Evolutionary conservation across 2,329 filamentous ascomycete species (phyloP).

Genomic region (Alternaria brassicae): DNA sequence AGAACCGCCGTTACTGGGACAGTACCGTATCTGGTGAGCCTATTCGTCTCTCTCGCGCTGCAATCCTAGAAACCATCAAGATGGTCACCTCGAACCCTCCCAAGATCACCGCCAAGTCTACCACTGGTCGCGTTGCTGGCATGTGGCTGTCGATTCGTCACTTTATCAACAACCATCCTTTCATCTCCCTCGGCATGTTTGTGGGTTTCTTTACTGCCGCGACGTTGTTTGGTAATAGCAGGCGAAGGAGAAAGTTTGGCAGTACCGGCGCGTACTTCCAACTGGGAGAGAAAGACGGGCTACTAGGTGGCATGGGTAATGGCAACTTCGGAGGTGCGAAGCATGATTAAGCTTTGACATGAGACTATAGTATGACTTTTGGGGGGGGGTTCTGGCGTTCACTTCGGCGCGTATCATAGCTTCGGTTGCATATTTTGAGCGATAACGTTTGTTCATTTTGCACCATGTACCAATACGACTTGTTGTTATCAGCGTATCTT

Average conservation of each 20-base stretch:
- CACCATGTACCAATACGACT: neutral
- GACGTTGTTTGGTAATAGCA: slow-evolving; percentile 46
- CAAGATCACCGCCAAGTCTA: slow-evolving; percentile 77
- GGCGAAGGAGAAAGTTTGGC: slow-evolving; percentile 54
- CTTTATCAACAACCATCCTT: slow-evolving; percentile 54
- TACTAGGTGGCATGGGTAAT: slow-evolving; percentile 63
- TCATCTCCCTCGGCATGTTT: slow-evolving; percentile 61
- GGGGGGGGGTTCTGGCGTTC: slow-evolving; percentile 2
- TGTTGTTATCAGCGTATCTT: neutral
- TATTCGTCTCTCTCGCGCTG: slow-evolving; percentile 87
- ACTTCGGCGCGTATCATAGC: slow-evolving; percentile 19
- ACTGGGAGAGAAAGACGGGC: slow-evolving; percentile 72
- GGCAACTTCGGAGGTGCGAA: slow-evolving; percentile 48
- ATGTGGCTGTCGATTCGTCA: slow-evolving; percentile 62
- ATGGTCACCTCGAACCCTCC: slow-evolving; percentile 73
- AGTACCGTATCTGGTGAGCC: slow-evolving; percentile 85
- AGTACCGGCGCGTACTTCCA: slow-evolving; percentile 67
- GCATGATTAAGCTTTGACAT: slow-evolving; percentile 33
- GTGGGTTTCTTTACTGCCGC: slow-evolving; percentile 63
- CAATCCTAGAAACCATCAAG: slow-evolving; percentile 84
- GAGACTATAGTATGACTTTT: neutral
- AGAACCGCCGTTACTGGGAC: slow-evolving; percentile 97
- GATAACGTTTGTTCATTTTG: neutral
- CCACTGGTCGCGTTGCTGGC: slow-evolving; percentile 74
- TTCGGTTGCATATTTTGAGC: slow-evolving; percentile 4